Evolutionary conservation across 2,329 filamentous ascomycete genomes (phyloP).

Genomic region (Microsporum canis): DNA sequence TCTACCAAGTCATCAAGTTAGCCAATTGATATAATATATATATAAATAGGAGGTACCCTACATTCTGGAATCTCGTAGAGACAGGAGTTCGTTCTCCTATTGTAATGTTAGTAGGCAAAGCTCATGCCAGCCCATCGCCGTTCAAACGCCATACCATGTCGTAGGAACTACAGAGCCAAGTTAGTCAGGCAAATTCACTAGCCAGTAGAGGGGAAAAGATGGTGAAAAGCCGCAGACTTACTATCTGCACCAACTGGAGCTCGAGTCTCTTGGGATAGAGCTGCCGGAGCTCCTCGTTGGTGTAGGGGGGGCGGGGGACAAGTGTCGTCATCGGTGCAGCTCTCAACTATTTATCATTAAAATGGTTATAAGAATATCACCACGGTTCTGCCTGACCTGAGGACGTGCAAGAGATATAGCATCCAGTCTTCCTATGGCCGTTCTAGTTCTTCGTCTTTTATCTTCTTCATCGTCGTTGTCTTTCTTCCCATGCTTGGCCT

Average conservation of each 20-base stretch:
- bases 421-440: not conserved
- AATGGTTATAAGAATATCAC: not conserved
- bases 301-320: slow-evolving; percentile 62
- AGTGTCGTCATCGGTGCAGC: slow-evolving; percentile 59
- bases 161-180: slow-evolving; percentile 44
- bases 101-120: not conserved
- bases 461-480: not conserved
- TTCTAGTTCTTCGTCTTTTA: not conserved
- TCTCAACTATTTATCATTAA: not conserved
- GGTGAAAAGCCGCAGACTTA: slow-evolving; percentile 27
- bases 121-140: not conserved
- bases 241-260: slow-evolving; percentile 80
- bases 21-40: slow-evolving; percentile 15
- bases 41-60: slow-evolving; percentile 19
- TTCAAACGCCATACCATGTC: slow-evolving; percentile 46
- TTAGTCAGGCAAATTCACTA: not conserved
- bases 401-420: too few species aligned
- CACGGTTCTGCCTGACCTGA: too few species aligned
- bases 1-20: slow-evolving; percentile 22
- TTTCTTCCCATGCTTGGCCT: not conserved
- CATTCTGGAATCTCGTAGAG: slow-evolving; percentile 74
- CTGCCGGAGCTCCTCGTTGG: slow-evolving; percentile 61
- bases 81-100: slow-evolving; percentile 68
- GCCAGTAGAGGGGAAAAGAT: not conserved
- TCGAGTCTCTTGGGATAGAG: slow-evolving; percentile 73